Evolutionary conservation across 805 yeast species (phyloP).

Genomic region (Saccharomycopsis fibuligera): DNA sequence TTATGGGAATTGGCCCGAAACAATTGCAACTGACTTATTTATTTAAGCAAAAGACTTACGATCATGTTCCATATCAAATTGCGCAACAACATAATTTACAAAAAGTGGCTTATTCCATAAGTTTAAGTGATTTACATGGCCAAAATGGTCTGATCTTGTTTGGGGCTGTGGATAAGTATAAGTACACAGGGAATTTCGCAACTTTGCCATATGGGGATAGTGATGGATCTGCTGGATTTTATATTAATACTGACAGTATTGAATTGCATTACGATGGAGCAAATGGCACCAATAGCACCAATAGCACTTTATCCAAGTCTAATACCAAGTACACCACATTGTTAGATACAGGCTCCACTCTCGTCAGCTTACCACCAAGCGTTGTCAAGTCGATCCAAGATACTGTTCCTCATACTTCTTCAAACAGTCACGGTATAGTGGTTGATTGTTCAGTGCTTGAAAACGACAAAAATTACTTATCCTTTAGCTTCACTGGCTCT

Average conservation of each 20-base stretch:
- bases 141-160: conserved; percentile 50
- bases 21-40: conserved; percentile 57
- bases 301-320: not conserved
- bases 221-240: conserved; percentile 11
- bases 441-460: conserved; percentile 13
- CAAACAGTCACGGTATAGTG: conserved; percentile 3
- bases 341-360: conserved; percentile 17
- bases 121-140: conserved; percentile 36
- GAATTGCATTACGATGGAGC: conserved; percentile 4
- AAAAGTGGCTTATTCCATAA: conserved; percentile 55
- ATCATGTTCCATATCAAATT: conserved; percentile 61
- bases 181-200: conserved; percentile 46
- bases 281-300: not conserved
- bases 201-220: conserved; percentile 36
- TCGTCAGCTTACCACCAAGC: conserved; percentile 5
- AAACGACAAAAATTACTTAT: conserved; percentile 13
- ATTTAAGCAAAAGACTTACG: conserved; percentile 32
- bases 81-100: conserved; percentile 50
- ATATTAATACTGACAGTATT: conserved; percentile 1
- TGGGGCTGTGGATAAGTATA: conserved; percentile 66
- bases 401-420: conserved; percentile 7
- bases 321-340: conserved; percentile 7
- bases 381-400: not conserved
- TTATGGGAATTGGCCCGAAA: conserved; percentile 64
- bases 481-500: conserved; percentile 8